Evolutionary conservation across 148 eudicot genomes (phyloP), one percentile per base, ranked within the genome.

Genomic region (Pouteria glomerata): DNA sequence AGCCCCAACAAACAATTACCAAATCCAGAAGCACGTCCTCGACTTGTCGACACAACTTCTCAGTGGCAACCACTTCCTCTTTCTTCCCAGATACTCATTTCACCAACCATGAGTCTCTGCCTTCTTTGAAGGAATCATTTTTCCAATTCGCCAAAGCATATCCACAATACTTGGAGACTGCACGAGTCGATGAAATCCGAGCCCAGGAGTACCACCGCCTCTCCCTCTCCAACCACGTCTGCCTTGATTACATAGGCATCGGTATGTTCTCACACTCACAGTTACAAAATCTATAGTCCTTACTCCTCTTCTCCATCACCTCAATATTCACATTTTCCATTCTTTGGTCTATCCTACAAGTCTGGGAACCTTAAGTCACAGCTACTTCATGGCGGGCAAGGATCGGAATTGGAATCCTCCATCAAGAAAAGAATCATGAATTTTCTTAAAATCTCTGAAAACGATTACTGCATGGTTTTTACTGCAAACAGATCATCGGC

Each of bases 401-500:
- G 86, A 48, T 88, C 92, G 2, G 85, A 80, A 66, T 66, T 96
- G 34, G 96, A 96, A 69, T 79, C 79, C 51, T 74, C 80, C 24
- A 77, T 92, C 51, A 92, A 76, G 85, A 88, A 74, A 53, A 87
- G 84, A 79, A 87, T 96, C 39, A 80, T 86, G 85, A 79, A 81
- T 4, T 92, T 90, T 55, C 78, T 92, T 29, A 90, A 92, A 39
- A 75, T 90, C 44, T 86, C 90, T 1, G 83, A 82, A 62, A 81
- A 80, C 31, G 97, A 96, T 45, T 96, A 92, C 44, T 79, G 83
- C 41, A 82, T 90, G 70, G 94, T 92, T 63, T 83, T 96, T 51
- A 96, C 99, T 11, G 86, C 95, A 1, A 96, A 96, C 64, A 84
- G 88, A 73, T 88, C 99, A 24, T 87, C 99, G 21, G 97, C 99